Base-by-base conservation (phyloP, 2,329 filamentous ascomycete genomes). In the Hymenoscyphus occultus region DNA sequence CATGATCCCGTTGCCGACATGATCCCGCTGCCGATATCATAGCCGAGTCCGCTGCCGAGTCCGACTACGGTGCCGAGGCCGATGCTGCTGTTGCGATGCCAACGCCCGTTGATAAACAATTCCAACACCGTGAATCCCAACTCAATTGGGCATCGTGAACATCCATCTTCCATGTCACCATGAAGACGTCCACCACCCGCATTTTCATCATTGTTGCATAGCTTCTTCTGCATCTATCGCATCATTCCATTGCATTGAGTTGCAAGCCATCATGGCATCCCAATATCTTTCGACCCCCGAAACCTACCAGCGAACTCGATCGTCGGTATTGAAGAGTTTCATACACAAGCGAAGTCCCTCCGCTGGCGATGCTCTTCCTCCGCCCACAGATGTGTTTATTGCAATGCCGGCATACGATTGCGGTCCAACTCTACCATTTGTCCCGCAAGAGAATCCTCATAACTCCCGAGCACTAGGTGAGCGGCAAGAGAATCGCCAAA, bases 401-500 rank as follows among this genome's bases (percentile, higher is more conserved):
- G 62, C 66, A 32, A 67, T 68, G 22, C 70, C 74, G 56, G 59
- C 61, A 45, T 70, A 70, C 32, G 70, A 69, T 16, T 56, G 54
- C 28, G 61, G 59, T 42, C 61, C 64, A 35, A 22, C 68, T 39
- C 76, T 76, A 68, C 62, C 71, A 75, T 67, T 78, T 74, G 65
- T 79, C 75, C 72, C 76, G 75, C 42, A 76, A 68, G 70, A 76
- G 63, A 70, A 72, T 69, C 68, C 70, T 16, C 77, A 80, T 61
- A 76, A 80, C 5, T 16, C n/a, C 31, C 75, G 80, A 40, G 82
- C 84, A 62, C 78, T 88, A 16, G 81, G 81, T 59, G 86, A 88
- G 73, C 80, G 86, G 56, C 83, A 84, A 65, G 80, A 84, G 65
- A 87, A 87, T 73, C 81, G 82, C 64, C 77, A 70, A 69, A 80